Base-by-base conservation (phyloP, 768 basidiomycete genomes). In the Galerina marginata region DNA sequence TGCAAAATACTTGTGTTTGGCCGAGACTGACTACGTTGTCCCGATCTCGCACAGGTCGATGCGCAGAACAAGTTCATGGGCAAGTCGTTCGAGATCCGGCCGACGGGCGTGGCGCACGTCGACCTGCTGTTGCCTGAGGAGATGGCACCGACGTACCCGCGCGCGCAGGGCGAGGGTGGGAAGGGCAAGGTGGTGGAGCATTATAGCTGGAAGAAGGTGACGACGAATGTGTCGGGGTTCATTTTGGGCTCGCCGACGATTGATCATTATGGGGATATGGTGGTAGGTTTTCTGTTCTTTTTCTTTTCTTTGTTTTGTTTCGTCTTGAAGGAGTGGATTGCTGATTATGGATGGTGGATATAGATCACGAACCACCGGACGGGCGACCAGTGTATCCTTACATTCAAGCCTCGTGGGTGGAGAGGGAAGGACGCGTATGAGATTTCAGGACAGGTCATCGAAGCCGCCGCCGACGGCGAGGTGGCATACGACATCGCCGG, bases 1-100 rank as follows among this genome's bases (percentile, higher is more conserved):
- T n/a, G n/a, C n/a, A n/a, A n/a, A n/a, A n/a, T n/a, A n/a, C n/a
- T n/a, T n/a, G n/a, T n/a, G n/a, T n/a, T n/a, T n/a, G n/a, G n/a
- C n/a, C n/a, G n/a, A n/a, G n/a, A n/a, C n/a, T n/a, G n/a, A n/a
- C n/a, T n/a, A n/a, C n/a, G n/a, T n/a, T n/a, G n/a, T n/a, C n/a
- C n/a, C n/a, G n/a, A n/a, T n/a, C n/a, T 2, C 20, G 20, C 29
- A 33, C 4, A 95, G 88, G 96, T 98, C 54, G 96, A 97, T 69
- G 96, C 96, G 2, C 95, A 97, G 74, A 96, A 95, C 72, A 96
- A 89, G 75, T 97, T 99, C 74, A 90, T 95, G 83, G 96, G 96
- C 43, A 94, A 95, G 73, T 93, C 91, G 0, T 98, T 99, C 69
- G 96, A 99, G 79, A 97, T 98, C 66, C 79, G 93, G 25, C 96